Evolutionary conservation across 2,329 filamentous ascomycete genomes (phyloP).

Genomic region (Cladophialophora chaetospira): DNA sequence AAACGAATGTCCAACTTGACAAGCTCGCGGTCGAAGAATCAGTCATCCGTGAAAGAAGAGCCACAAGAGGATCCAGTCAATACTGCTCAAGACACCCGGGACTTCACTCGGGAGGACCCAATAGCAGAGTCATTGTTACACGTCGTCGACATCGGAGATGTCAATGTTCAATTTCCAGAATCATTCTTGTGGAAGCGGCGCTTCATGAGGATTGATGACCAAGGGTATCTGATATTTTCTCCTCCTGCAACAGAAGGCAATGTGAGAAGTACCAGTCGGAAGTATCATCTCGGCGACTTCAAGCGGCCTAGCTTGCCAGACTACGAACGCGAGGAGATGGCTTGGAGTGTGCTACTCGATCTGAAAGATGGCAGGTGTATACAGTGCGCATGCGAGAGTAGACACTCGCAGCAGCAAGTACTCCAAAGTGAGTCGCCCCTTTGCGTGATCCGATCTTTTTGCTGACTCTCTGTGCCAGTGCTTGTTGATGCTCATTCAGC

Average conservation of each 20-base stretch:
- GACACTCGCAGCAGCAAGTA: constrained; percentile 54
- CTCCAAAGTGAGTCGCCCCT: constrained; percentile 50
- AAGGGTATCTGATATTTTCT: constrained; percentile 80
- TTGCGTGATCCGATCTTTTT: background rate
- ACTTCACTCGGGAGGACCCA: constrained; percentile 20
- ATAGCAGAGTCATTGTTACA: constrained; percentile 42
- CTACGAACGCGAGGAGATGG: constrained; percentile 87
- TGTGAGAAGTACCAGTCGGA: constrained; percentile 67
- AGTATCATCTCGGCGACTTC: constrained; percentile 86
- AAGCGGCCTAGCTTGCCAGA: constrained; percentile 77
- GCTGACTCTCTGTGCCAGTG: constrained; percentile 35
- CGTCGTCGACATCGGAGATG: constrained; percentile 75
- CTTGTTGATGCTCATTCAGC: constrained; percentile 46
- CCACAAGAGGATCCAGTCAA: constrained; percentile 35
- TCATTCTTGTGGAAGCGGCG: constrained; percentile 95
- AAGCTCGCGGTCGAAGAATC: constrained; percentile 42
- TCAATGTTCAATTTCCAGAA: constrained; percentile 97
- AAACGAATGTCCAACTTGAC: constrained; percentile 66
- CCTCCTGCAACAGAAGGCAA: constrained; percentile 64
- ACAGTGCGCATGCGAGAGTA: constrained; percentile 64
- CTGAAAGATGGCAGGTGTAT: constrained; percentile 63
- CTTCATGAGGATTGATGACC: constrained; percentile 79
- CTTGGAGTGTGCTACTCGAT: constrained; percentile 74
- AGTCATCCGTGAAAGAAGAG: constrained; percentile 49
- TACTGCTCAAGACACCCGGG: constrained; percentile 41